Conservation (phyloP, 2,329 filamentous ascomycete genomes). For the Diaporthe citrichinensis region DNA sequence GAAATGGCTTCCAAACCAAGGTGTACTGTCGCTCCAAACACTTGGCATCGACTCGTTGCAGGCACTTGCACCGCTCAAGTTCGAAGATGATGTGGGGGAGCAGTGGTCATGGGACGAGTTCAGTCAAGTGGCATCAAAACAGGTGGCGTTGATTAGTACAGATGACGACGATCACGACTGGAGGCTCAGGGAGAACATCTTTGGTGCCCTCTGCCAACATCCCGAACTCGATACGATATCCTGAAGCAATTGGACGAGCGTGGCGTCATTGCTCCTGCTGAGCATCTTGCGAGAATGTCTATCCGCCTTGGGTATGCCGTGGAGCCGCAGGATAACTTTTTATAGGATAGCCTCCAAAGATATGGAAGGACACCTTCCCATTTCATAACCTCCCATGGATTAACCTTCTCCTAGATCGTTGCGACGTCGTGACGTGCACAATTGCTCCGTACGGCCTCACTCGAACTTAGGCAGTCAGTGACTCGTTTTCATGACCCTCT, state of each 20-base stretch:
- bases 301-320: neutral
- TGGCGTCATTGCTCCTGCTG: neutral
- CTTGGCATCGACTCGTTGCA: conserved; percentile 40
- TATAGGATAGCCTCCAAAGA: too few species aligned
- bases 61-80: conserved; percentile 40
- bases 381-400: neutral
- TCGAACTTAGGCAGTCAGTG: too few species aligned
- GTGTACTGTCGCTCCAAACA: conserved; percentile 42
- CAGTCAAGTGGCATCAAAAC: conserved; percentile 35
- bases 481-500: too few species aligned
- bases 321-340: neutral
- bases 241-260: neutral
- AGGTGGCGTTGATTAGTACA: conserved; percentile 39
- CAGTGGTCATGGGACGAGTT: conserved; percentile 42
- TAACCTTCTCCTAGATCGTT: neutral
- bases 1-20: conserved; percentile 41
- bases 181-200: conserved; percentile 41
- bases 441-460: too few species aligned
- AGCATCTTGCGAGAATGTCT: neutral
- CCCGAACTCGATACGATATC: conserved; percentile 1
- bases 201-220: conserved; percentile 28
- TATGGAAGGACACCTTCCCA: neutral
- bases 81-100: conserved; percentile 33
- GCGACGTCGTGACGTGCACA: too few species aligned
- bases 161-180: conserved; percentile 3